These are phyloP conservation scores for Pythium sukuiense DNA, from an alignment of 352 stramenopile species.

Conservation along the genomic window DNA sequence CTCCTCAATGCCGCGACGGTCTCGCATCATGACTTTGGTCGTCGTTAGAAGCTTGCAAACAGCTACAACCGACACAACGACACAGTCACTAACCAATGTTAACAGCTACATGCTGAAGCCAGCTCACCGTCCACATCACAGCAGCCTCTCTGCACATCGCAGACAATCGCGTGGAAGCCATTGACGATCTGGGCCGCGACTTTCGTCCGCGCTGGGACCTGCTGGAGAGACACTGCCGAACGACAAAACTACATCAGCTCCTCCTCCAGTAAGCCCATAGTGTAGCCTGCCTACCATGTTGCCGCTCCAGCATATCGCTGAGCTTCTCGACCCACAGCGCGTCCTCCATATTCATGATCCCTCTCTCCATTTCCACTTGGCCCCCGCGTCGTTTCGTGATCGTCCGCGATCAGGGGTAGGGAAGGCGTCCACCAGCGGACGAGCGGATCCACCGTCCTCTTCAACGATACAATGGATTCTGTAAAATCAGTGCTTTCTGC, in stretches of 20 bases:
- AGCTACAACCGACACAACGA: constrained; percentile 5
- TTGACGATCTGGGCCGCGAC: constrained; percentile 7
- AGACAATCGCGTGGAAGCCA: constrained; percentile 6
- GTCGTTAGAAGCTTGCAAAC: constrained; percentile 32
- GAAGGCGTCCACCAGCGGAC: not conserved
- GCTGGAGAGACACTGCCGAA: constrained; percentile 12
- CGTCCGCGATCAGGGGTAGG: constrained; percentile 3
- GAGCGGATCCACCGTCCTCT: constrained; percentile 17
- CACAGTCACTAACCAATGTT: not conserved
- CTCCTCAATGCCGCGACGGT: constrained; percentile 57
- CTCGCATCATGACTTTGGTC: constrained; percentile 67
- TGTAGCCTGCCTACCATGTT: constrained; percentile 14
- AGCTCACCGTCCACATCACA: constrained; percentile 7
- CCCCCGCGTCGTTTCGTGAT: not conserved
- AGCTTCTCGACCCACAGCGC: constrained; percentile 47
- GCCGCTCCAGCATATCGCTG: constrained; percentile 28
- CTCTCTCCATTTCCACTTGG: not conserved
- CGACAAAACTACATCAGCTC: not conserved
- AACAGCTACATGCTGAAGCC: not conserved
- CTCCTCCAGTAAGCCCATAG: no score
- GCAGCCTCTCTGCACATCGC: not conserved
- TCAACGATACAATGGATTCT: constrained; percentile 5
- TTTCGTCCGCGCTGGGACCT: constrained; percentile 15
- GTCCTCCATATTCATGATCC: constrained; percentile 12
- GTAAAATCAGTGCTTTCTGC: constrained; percentile 18